Conservation (phyloP, 2,329 filamentous ascomycete species). For the Xylaria sp. region DNA sequence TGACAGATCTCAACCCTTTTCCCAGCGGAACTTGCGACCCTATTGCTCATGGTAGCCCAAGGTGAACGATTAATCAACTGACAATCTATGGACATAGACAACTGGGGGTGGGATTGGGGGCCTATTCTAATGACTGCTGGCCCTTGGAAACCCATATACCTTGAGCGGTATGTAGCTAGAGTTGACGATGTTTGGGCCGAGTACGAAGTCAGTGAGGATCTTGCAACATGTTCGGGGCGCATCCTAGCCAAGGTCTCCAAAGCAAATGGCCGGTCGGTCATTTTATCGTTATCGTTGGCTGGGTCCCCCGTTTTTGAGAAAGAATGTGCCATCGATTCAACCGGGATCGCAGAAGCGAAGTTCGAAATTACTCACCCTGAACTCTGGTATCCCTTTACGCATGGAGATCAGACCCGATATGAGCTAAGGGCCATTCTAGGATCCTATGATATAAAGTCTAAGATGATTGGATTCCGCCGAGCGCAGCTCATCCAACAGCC, state of each 20-base stretch:
- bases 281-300: constrained; percentile 44
- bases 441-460: constrained; percentile 49
- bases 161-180: constrained; percentile 71
- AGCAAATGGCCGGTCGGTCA: constrained; percentile 45
- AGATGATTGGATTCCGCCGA: constrained; percentile 67
- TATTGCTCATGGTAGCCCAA: not conserved
- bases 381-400: constrained; percentile 54
- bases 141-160: constrained; percentile 72
- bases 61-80: not conserved
- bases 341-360: constrained; percentile 38
- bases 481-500: constrained; percentile 58
- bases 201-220: constrained; percentile 51
- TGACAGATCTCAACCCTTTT: not conserved
- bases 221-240: constrained; percentile 53
- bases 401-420: constrained; percentile 63
- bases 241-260: constrained; percentile 54
- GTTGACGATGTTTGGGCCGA: constrained; percentile 68
- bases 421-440: constrained; percentile 48
- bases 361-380: constrained; percentile 59
- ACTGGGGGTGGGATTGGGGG: constrained; percentile 78
- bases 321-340: constrained; percentile 32
- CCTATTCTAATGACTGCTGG: constrained; percentile 71
- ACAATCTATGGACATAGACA: constrained; percentile 14
- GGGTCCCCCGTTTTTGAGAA: constrained; percentile 40
- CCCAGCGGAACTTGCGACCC: not conserved